Conservation (phyloP, 169 alveolate genomes). For the Plasmodium inui region DNA sequence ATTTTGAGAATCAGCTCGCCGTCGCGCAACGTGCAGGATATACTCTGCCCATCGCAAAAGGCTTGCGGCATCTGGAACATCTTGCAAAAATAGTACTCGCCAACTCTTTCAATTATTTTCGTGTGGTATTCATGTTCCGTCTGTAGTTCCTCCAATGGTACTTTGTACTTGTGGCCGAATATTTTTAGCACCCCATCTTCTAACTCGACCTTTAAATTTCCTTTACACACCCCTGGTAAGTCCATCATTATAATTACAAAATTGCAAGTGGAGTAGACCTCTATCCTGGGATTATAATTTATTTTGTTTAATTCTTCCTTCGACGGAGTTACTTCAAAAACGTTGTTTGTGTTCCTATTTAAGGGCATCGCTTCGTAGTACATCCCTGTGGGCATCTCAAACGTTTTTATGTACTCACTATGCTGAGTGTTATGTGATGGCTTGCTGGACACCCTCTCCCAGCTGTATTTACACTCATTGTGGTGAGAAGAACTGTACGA, state of each 20-base stretch:
- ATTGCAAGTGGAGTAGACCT: constrained; percentile 56
- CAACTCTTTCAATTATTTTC: constrained; percentile 66
- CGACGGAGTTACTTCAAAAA: constrained; percentile 67
- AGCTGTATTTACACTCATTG: constrained; percentile 59
- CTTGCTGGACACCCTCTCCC: constrained; percentile 15
- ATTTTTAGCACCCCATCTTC: constrained; percentile 70
- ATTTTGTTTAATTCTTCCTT: constrained; percentile 61
- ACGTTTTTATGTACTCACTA: constrained; percentile 42
- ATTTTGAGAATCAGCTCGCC: constrained; percentile 65
- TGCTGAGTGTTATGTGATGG: constrained; percentile 9
- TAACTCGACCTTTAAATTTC: constrained; percentile 54
- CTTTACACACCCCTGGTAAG: constrained; percentile 57
- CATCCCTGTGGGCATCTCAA: constrained; percentile 8
- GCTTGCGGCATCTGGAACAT: constrained; percentile 73
- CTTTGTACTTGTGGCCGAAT: constrained; percentile 56
- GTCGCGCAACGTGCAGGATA: constrained; percentile 55
- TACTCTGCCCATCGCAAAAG: constrained; percentile 61
- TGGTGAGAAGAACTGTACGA: constrained; percentile 30
- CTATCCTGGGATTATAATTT: constrained; percentile 62
- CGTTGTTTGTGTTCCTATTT: constrained; percentile 50
- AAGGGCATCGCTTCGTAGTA: constrained; percentile 66
- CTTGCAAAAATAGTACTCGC: constrained; percentile 63
- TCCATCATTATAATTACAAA: constrained; percentile 71
- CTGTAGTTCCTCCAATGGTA: constrained; percentile 55
- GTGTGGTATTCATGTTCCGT: constrained; percentile 59